A percentile compares a stretch with the other conserved stretches of the same genome.
Conservation (phyloP, 805 yeast genomes). For the Ogataea ganodermae region DNA sequence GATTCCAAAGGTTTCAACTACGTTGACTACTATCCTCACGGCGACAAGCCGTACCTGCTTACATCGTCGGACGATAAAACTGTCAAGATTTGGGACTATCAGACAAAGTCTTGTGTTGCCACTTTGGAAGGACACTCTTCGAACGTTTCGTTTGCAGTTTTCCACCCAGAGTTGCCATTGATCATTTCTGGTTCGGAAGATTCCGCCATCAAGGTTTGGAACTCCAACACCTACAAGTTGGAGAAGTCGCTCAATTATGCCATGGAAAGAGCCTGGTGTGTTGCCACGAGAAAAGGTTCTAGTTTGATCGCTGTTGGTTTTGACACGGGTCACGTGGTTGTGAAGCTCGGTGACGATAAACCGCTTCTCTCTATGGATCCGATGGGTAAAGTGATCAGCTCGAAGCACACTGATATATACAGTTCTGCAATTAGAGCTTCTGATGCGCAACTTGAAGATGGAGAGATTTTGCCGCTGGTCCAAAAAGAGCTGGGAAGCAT, state of each 20-base stretch:
- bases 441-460: slow-evolving; percentile 72
- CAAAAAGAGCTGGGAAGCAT: slow-evolving; percentile 93
- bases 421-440: slow-evolving; percentile 72
- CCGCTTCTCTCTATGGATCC: slow-evolving; percentile 94
- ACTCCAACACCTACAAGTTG: slow-evolving; percentile 86
- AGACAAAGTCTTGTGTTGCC: slow-evolving; percentile 93
- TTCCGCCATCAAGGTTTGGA: slow-evolving; percentile 93
- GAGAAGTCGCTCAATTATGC: slow-evolving; percentile 91
- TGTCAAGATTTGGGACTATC: slow-evolving; percentile 93
- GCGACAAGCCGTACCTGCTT: slow-evolving; percentile 94
- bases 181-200: slow-evolving; percentile 97
- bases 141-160: slow-evolving; percentile 94
- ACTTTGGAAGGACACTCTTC: slow-evolving; percentile 91
- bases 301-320: slow-evolving; percentile 89
- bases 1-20: slow-evolving; percentile 92
- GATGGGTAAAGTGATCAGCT: slow-evolving; percentile 88
- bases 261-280: slow-evolving; percentile 97
- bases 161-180: slow-evolving; percentile 96
- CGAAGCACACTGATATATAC: slow-evolving; percentile 86
- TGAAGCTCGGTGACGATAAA: slow-evolving; percentile 90
- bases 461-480: slow-evolving; percentile 73
- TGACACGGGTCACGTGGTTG: slow-evolving; percentile 89
- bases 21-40: slow-evolving; percentile 95
- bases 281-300: slow-evolving; percentile 69
- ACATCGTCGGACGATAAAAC: slow-evolving; percentile 91